Base-by-base conservation (phyloP, 2,329 filamentous ascomycete genomes). In the Herpomyces periplanetae region DNA sequence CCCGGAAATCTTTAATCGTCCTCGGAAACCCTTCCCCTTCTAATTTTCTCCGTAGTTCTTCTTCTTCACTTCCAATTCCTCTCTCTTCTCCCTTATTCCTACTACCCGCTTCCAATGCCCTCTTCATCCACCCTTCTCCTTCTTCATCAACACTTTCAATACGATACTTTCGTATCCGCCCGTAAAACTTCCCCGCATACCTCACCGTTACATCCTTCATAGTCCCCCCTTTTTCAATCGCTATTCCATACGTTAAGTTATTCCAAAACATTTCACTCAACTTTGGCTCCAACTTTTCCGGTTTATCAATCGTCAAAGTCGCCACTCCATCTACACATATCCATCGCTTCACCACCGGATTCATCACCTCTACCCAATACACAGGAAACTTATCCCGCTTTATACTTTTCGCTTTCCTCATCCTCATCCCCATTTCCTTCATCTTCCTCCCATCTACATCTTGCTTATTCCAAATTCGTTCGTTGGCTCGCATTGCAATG, bases 281-380 rank as follows among this genome's bases (percentile, higher is more conserved):
- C 0, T 80, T 68, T 0, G 80, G 80, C 31, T 96, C 80, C 11
- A 96, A 44, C 17, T 51, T 57, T 12, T 47, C 49, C 0, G 68
- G 54, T 24, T 64, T 71, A 33, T 59, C 66, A 21, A 85, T 55
- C 26, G 58, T 63, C 21, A 53, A 48, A 0, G 73, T 85, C 2
- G 80, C 69, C 0, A 88, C 38, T 0, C 73, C 57, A 33, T 96
- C 80, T 14, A 80, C 54, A 0, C 69, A 51, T 21, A 87, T 53
- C 80, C 80, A 96, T 42, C 69, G 85, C 33, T 88, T 66, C 26
- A 69, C 55, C 0, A 64, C 63, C 20, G 57, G 45, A 26, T 88
- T 73, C 26, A 87, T 65, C 3, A 68, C 60, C 39, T 96, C 80
- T 1, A 88, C 61, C 80, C 80, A 96, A 33, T 71, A 91, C 3